Conservation (phyloP, 2,329 filamentous ascomycete genomes). For the Fusarium paranaense region DNA sequence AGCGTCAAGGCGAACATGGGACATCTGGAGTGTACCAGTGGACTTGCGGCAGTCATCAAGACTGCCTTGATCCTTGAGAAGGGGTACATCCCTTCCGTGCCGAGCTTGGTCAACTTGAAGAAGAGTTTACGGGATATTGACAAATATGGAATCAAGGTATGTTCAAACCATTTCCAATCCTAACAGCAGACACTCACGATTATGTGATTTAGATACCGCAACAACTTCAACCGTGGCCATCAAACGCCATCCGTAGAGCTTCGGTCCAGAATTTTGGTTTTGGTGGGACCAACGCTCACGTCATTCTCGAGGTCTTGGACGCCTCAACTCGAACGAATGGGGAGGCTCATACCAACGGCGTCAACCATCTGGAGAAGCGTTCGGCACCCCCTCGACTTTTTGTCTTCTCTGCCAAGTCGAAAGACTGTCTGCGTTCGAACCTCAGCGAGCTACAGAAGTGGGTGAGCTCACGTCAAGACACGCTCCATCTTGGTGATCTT, state of each 20-base stretch:
- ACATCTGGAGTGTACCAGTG: constrained; percentile 19
- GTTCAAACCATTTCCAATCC: background rate
- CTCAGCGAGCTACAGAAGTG: background rate
- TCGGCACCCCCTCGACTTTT: background rate
- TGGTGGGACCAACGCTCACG: constrained; percentile 12
- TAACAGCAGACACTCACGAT: background rate
- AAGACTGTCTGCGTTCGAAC: background rate
- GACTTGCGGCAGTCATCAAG: constrained; percentile 19
- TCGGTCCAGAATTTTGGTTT: constrained; percentile 16
- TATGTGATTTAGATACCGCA: background rate
- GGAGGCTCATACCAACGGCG: background rate
- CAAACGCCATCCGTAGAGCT: background rate
- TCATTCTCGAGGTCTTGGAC: constrained; percentile 3
- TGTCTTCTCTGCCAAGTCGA: background rate
- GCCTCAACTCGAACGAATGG: background rate
- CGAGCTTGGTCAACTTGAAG: constrained; percentile 12
- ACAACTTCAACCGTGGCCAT: background rate
- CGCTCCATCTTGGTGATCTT: background rate
- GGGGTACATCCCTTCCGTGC: constrained; percentile 11
- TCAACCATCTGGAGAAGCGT: background rate
- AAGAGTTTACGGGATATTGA: background rate
- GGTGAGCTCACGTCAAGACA: background rate
- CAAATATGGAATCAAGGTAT: constrained; percentile 10
- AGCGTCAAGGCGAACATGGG: constrained; percentile 33
- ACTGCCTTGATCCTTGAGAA: constrained; percentile 25